These are phyloP conservation scores for Citrus sp. DNA, from an alignment of 345 rosid genomes.

Conservation along the genomic window DNA sequence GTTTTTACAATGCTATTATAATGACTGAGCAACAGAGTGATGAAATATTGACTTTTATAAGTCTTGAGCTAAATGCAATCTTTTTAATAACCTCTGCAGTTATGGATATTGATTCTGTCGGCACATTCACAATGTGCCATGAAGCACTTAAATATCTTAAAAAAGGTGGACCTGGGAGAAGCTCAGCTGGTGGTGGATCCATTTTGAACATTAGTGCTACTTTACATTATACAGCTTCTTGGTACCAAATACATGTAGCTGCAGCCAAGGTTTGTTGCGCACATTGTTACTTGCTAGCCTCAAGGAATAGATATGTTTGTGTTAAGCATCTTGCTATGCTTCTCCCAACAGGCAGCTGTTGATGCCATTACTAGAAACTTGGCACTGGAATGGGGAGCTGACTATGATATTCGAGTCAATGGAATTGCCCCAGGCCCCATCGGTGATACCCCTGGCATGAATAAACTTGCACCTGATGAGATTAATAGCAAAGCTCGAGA, in stretches of 20 bases:
- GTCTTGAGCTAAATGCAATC: not conserved
- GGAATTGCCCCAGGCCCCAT: conserved; percentile 91
- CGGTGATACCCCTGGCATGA: conserved; percentile 71
- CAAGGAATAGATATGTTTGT: not conserved
- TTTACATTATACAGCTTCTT: conserved; percentile 68
- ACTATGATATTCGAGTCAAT: conserved; percentile 54
- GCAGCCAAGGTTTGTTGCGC: conserved; percentile 65
- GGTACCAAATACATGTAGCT: conserved; percentile 85
- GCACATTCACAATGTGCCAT: conserved; percentile 74
- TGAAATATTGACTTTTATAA: not conserved
- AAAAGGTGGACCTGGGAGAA: conserved; percentile 63
- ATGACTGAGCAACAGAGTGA: not conserved
- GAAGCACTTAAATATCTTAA: conserved; percentile 68
- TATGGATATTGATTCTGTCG: conserved; percentile 75
- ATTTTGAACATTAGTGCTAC: conserved; percentile 82
- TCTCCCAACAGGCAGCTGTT: conserved; percentile 61
- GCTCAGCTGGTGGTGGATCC: conserved; percentile 41
- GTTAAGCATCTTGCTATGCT: not conserved
- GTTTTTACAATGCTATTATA: not conserved
- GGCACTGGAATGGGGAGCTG: conserved; percentile 85
- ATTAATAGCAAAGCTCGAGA: conserved; percentile 40
- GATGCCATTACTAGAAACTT: conserved; percentile 68
- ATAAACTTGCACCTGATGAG: conserved; percentile 71
- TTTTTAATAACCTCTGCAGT: conserved; percentile 38
- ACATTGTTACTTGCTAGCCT: not conserved